phyloP scores from a whole-genome alignment of 2,329 filamentous ascomycete genomes.

The Fusarium napiforme region DNA sequence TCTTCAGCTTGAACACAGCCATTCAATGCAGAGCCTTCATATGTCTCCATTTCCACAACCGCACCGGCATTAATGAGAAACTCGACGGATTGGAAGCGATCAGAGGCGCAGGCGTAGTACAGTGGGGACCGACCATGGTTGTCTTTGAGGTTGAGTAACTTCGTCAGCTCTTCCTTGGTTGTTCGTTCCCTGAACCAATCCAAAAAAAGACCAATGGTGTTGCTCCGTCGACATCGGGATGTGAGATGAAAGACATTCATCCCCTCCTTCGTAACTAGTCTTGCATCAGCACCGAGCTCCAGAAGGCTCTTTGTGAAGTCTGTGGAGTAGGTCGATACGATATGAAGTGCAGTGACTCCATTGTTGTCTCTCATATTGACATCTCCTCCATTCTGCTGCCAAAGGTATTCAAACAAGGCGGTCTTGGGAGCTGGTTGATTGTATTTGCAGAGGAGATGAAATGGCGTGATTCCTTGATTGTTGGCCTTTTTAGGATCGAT shows the following conservation, averaged over 20 bases:
- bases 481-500: background rate
- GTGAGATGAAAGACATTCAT: conserved; percentile 55
- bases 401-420: background rate
- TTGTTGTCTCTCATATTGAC: conserved; percentile 10
- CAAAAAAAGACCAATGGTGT: conserved; percentile 49
- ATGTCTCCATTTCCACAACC: conserved; percentile 27
- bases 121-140: conserved; percentile 31
- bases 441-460: background rate
- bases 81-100: conserved; percentile 40
- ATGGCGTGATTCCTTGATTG: background rate
- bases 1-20: background rate
- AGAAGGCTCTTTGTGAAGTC: conserved; percentile 45
- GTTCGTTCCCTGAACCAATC: background rate
- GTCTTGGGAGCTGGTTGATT: background rate
- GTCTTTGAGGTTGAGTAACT: background rate
- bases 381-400: background rate
- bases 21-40: background rate
- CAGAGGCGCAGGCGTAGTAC: conserved; percentile 43
- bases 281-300: conserved; percentile 51
- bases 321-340: conserved; percentile 37
- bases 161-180: rapidly evolving
- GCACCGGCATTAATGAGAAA: conserved; percentile 45
- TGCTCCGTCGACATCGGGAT: conserved; percentile 46
- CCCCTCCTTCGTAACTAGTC: conserved; percentile 45
- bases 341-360: conserved; percentile 39